phyloP scores from a whole-genome alignment of 2,329 filamentous ascomycete species.

The Penicillium digitatum region DNA sequence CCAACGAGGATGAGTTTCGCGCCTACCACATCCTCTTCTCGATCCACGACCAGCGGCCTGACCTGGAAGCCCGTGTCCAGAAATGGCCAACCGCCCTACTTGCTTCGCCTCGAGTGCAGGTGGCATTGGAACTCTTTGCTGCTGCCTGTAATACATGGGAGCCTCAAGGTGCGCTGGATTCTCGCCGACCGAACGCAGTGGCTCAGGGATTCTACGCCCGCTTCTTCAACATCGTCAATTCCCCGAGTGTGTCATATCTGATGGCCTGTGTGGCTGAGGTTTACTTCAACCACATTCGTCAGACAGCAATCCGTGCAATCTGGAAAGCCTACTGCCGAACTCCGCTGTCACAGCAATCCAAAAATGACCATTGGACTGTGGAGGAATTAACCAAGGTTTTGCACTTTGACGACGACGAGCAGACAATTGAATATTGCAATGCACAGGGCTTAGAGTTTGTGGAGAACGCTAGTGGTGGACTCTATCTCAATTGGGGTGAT shows the following conservation, averaged over 20 bases:
- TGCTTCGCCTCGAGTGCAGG: conserved; percentile 51
- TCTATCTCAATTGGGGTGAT: conserved; percentile 51
- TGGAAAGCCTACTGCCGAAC: conserved; percentile 51
- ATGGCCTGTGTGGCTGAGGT: conserved; percentile 63
- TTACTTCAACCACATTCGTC: conserved; percentile 57
- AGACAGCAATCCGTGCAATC: conserved; percentile 53
- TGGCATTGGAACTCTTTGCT: conserved; percentile 55
- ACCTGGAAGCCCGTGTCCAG: conserved; percentile 57
- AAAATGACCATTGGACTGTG: conserved; percentile 56
- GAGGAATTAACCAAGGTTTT: conserved; percentile 50
- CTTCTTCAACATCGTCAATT: conserved; percentile 57
- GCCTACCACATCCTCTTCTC: conserved; percentile 59
- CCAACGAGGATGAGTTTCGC: conserved; percentile 61
- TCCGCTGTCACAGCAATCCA: conserved; percentile 46
- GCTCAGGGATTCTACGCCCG: conserved; percentile 56
- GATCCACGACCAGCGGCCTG: conserved; percentile 50
- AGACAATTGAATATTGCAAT: conserved; percentile 53
- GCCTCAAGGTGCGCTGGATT: conserved; percentile 50
- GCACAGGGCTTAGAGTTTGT: conserved; percentile 52
- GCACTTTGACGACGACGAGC: conserved; percentile 53
- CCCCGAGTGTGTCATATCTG: conserved; percentile 55
- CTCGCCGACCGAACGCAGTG: conserved; percentile 48
- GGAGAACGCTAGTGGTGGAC: conserved; percentile 43
- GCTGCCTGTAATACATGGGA: conserved; percentile 53
- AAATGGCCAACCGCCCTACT: conserved; percentile 51